Conservation (phyloP, 352 stramenopile genomes). For the Paralagenidium karlingii region DNA sequence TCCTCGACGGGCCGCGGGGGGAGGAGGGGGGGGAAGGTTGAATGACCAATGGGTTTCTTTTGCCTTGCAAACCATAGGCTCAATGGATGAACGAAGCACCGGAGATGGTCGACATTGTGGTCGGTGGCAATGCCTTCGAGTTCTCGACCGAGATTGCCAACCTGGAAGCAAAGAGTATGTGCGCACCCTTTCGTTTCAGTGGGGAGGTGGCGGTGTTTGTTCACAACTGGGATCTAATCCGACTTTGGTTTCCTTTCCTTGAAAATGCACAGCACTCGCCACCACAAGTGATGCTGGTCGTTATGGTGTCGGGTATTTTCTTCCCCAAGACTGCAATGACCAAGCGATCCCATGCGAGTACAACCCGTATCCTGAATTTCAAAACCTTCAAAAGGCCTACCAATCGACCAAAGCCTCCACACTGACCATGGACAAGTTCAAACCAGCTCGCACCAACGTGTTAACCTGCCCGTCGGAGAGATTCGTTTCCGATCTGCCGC, state of each 20-base stretch:
- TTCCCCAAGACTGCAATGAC: constrained; percentile 42
- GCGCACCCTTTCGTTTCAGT: too few relatives aligned
- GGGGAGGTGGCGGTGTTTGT: too few relatives aligned
- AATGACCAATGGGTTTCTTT: too few relatives aligned
- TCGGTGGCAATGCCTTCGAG: constrained; percentile 75
- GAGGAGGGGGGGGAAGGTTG: too few relatives aligned
- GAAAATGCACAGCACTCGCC: too few relatives aligned
- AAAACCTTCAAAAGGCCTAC: constrained; percentile 63
- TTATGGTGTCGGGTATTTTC: constrained; percentile 57
- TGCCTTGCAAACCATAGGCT: too few relatives aligned
- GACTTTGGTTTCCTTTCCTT: too few relatives aligned
- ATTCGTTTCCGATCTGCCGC: constrained; percentile 23
- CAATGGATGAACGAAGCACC: constrained; percentile 78
- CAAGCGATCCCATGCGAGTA: constrained; percentile 11
- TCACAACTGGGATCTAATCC: too few relatives aligned
- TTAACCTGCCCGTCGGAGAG: constrained; percentile 21
- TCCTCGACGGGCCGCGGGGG: too few relatives aligned
- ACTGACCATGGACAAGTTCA: constrained; percentile 22
- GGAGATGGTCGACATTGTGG: constrained; percentile 56
- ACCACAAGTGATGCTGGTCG: constrained; percentile 58
- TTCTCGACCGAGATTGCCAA: constrained; percentile 74
- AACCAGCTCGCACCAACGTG: constrained; percentile 14
- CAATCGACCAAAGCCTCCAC: constrained; percentile 46
- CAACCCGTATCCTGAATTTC: constrained; percentile 50
- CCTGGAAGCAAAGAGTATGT: too few relatives aligned